Base-by-base conservation (phyloP, 192 early-diverging fungal genomes). In the Geosiphon pyriformis region DNA sequence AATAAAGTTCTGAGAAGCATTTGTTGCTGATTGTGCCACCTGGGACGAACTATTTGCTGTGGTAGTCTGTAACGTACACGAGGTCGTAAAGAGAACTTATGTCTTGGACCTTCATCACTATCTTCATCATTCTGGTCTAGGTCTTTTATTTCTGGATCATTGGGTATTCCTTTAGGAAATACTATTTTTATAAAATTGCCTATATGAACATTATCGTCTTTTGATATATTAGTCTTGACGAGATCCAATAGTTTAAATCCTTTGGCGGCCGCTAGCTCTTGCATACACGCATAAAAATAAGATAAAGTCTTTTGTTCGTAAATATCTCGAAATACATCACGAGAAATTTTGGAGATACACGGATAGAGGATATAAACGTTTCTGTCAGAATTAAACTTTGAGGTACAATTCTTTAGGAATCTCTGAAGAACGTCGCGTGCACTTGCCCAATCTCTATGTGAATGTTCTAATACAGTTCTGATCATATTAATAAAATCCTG, bases 1-100 rank as follows among this genome's bases (percentile, higher is more conserved):
- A 88, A 77, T 22, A 96, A 74, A 4, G 90, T 89, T 66, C 95
- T 64, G 63, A 90, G 90, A 72, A 96, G 76, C 65, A 96, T 73
- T 70, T 92, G 94, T 27, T 87, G 86, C 65, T 94, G 93, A 49
- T 84, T 96, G 35, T 92, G 91, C 94, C 94, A 96, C n/a, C 92
- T 76, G 20, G 92, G 92, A 61, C 65, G 18, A 29, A 57, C 25
- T 29, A 63, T 32, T 63, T 55, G 53, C 23, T 55, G 53, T 1
- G 46, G 61, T 49, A 48, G 46, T 33, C 18, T 48, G 7, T 47
- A 23, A 2, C 61, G 48, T 6, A 18, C 18, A 27, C 27, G 61
- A 11, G 15, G 23, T 20, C 34, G 37, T 29, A 25, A 34, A 12
- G 22, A 29, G 25, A 48, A 48, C 10, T 48, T 23, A 20, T 42